Base-by-base conservation (phyloP, 176 grass and related monocot genomes). In the Alloteropsis semialata region DNA sequence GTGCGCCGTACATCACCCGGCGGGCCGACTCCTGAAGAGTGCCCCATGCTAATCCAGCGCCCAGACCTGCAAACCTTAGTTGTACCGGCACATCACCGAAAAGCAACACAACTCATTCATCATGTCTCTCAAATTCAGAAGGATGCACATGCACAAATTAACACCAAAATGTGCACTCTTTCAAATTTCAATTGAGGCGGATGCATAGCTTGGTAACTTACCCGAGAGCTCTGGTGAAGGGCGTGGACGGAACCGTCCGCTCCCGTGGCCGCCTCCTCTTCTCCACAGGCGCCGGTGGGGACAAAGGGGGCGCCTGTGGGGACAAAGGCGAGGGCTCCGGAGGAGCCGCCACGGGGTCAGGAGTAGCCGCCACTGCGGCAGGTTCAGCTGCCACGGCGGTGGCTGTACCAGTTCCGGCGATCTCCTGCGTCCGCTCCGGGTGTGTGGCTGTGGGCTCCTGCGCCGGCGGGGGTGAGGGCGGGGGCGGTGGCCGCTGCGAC, bases 191-290 rank as follows among this genome's bases (percentile, higher is more conserved):
- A 10, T 81, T 80, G 36, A 65, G 71, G 10, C 19, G 34, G 28
- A 51, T 50, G 17, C 36, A 69, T 16, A 48, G 49, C 19, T 51
- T 45, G 10, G 65, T 15, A 81, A 83, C 95, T 79, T 50, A 98
- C 96, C 96, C 93, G 37, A 98, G 89, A 74, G 96, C 96, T 86
- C 93, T 89, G 69, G 90, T 90, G 59, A 98, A 90, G 50, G 93
- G 93, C 30, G 96, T 98, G 37, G 92, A 80, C 11, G 96, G 92
- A 38, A 98, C 96, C 80, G 69, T 94, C 73, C 96, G 92, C 85
- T 98, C 96, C 65, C 91, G 87, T 22, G 50, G 89, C 33, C 53
- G 89, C 78, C 87, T 81, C 78, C 84, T 92, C 82, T 88, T 95
- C 75, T 89, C 90, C 62, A 69, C 30, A 21, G 55, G 59, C 84